Conservation (phyloP, 768 basidiomycete species). For the Amanita rubescens region DNA sequence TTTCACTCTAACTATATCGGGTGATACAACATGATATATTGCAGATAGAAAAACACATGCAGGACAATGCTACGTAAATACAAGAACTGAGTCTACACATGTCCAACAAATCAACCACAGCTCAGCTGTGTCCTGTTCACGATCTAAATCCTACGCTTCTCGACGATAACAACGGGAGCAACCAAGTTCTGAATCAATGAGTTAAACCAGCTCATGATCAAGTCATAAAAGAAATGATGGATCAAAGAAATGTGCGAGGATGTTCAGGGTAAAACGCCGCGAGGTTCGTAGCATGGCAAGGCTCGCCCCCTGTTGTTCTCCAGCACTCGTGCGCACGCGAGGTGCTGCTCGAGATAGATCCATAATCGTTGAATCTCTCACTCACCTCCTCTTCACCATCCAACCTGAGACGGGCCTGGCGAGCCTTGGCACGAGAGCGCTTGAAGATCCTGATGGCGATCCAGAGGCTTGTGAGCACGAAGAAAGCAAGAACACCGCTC, state of each 20-base stretch:
- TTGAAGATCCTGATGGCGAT: slow-evolving; percentile 29
- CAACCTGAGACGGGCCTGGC: slow-evolving; percentile 32
- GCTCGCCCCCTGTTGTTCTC: slow-evolving; percentile 1
- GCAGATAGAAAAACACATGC: neutral
- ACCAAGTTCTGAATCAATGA: neutral
- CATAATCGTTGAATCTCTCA: slow-evolving; percentile 15
- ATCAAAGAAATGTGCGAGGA: slow-evolving; percentile 1
- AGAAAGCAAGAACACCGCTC: slow-evolving; percentile 29
- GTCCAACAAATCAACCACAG: neutral
- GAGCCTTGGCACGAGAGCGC: slow-evolving; percentile 31
- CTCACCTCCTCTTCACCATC: slow-evolving; percentile 45
- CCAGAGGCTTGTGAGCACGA: slow-evolving; percentile 33
- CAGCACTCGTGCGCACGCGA: slow-evolving; percentile 6
- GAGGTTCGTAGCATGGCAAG: neutral
- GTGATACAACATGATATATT: neutral
- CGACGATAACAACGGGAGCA: neutral
- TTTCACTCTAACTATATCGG: no score
- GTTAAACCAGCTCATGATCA: neutral
- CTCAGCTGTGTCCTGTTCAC: neutral
- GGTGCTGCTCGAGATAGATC: neutral
- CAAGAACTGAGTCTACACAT: neutral
- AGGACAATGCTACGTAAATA: neutral
- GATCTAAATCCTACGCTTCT: slow-evolving; percentile 5
- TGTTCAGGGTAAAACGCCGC: slow-evolving; percentile 2
- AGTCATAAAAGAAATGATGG: neutral